These are phyloP conservation scores for Lagerstroemia fauriei DNA, from an alignment of 441 rosid species.

Conservation along the genomic window DNA sequence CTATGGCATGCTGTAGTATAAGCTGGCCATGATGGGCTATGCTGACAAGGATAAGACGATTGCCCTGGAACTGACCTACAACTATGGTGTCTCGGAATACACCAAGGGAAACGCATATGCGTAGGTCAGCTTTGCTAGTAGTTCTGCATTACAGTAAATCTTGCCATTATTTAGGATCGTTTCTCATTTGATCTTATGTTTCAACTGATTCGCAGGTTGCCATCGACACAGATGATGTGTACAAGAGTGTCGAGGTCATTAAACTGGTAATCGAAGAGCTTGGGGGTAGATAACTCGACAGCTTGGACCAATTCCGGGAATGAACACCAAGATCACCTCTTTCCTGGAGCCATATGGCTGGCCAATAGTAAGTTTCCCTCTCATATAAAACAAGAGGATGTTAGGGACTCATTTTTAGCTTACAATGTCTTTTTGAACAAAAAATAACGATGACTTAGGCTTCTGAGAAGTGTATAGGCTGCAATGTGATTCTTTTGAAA, in stretches of 20 bases:
- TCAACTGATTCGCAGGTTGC: slow-evolving; percentile 53
- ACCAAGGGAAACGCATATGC: slow-evolving; percentile 94
- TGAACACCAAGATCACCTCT: slow-evolving; percentile 78
- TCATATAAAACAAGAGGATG: background rate
- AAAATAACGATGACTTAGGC: background rate
- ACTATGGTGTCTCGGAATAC: slow-evolving; percentile 85
- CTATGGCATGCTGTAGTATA: slow-evolving; percentile 49
- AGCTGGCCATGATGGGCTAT: slow-evolving; percentile 87
- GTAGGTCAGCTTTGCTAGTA: slow-evolving; percentile 51
- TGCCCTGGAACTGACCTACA: slow-evolving; percentile 82
- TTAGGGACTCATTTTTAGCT: background rate
- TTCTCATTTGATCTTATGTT: slow-evolving; percentile 9
- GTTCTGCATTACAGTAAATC: background rate
- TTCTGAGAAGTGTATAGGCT: background rate
- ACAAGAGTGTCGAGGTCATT: slow-evolving; percentile 88
- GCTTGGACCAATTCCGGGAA: slow-evolving; percentile 86
- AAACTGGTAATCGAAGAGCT: slow-evolving; percentile 68
- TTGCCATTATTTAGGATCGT: background rate
- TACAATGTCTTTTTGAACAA: background rate
- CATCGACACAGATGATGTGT: slow-evolving; percentile 84
- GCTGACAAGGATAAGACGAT: slow-evolving; percentile 77
- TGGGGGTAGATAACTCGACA: slow-evolving; percentile 91
- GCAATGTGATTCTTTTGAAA: no score
- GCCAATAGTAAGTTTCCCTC: slow-evolving; percentile 68
- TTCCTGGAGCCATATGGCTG: slow-evolving; percentile 98